These are phyloP conservation scores for Silene coronaria DNA, from an alignment of 179 eudicot species.

Conservation along the genomic window DNA sequence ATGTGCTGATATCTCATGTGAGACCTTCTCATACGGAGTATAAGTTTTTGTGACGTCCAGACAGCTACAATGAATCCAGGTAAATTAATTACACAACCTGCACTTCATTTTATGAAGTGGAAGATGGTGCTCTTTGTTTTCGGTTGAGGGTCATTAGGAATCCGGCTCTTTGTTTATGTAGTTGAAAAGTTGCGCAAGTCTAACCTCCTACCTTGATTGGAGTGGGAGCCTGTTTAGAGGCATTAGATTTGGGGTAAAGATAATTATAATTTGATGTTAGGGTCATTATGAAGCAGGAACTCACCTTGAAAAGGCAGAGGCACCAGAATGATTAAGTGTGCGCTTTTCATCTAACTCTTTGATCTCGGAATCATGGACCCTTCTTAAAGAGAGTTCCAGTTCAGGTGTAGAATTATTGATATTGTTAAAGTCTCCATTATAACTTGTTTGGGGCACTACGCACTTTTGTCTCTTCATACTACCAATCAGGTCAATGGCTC, in stretches of 20 bases:
- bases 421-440: slow-evolving; percentile 16
- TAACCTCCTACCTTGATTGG: neutral
- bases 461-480: slow-evolving; percentile 29
- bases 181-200: neutral
- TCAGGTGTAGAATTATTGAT: slow-evolving; percentile 26
- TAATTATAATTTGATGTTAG: neutral
- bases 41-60: too few relatives aligned
- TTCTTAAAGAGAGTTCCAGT: slow-evolving; percentile 45
- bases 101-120: too few relatives aligned
- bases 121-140: too few relatives aligned
- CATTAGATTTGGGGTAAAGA: neutral
- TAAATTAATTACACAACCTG: too few relatives aligned
- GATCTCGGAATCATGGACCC: slow-evolving; percentile 26
- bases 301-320: slow-evolving; percentile 56
- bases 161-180: neutral
- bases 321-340: slow-evolving; percentile 36
- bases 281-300: slow-evolving; percentile 13
- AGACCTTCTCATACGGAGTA: too few relatives aligned
- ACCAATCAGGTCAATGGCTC: slow-evolving; percentile 50
- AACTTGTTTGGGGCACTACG: slow-evolving; percentile 15
- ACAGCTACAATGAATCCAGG: too few relatives aligned
- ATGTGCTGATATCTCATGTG: too few relatives aligned
- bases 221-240: neutral
- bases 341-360: slow-evolving; percentile 29
- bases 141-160: neutral